These are phyloP conservation scores for Ogataea pignaliae DNA, from an alignment of 805 yeast genomes.

Conservation along the genomic window DNA sequence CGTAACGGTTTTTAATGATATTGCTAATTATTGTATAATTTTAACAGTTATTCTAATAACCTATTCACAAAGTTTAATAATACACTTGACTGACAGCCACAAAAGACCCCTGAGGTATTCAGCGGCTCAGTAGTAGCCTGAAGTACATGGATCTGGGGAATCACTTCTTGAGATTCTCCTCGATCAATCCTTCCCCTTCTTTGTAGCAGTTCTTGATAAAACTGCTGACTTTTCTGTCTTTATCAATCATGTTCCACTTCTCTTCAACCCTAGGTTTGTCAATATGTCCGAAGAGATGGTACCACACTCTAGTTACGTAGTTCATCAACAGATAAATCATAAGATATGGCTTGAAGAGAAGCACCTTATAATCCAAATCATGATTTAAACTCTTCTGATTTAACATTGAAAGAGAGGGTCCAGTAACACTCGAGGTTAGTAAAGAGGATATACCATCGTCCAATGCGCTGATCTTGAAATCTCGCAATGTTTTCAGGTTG, in stretches of 20 bases:
- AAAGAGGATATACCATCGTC: constrained; percentile 14
- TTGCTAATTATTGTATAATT: too few species aligned
- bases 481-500: constrained; percentile 33
- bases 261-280: constrained; percentile 22
- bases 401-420: too few species aligned
- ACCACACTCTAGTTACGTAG: constrained; percentile 13
- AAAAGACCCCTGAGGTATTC: too few species aligned
- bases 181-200: constrained; percentile 12
- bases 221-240: constrained; percentile 20
- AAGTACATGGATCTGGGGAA: too few species aligned
- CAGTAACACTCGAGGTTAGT: neutral
- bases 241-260: constrained; percentile 27
- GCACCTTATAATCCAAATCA: constrained; percentile 2
- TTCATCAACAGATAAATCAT: constrained; percentile 18
- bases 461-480: constrained; percentile 32
- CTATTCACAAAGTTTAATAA: too few species aligned
- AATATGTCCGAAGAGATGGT: constrained; percentile 9
- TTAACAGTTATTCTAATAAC: too few species aligned
- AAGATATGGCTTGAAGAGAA: constrained; percentile 18
- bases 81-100: too few species aligned
- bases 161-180: neutral
- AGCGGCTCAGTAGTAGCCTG: too few species aligned
- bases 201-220: constrained; percentile 18
- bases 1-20: too few species aligned
- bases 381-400: neutral